Conservation (phyloP, 371 early-diverging fungal genomes). For the Rhizopus microsporus region DNA sequence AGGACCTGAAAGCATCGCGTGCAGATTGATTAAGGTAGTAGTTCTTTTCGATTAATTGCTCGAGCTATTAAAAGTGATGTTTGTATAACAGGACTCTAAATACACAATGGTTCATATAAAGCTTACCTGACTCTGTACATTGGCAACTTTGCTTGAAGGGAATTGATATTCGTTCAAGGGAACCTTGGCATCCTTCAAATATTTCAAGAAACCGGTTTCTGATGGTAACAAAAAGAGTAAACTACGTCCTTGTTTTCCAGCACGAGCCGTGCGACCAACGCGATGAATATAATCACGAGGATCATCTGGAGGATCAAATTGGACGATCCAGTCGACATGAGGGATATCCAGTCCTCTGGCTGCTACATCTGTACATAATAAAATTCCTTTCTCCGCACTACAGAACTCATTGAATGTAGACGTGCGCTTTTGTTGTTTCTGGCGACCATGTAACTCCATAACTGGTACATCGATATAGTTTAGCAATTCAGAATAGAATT, state of each 20-base stretch:
- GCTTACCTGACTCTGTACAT: slow-evolving; percentile 69
- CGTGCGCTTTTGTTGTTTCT: slow-evolving; percentile 95
- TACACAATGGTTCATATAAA: slow-evolving; percentile 9
- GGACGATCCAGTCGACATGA: slow-evolving; percentile 97
- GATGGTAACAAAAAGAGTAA: slow-evolving; percentile 93
- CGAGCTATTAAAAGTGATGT: slow-evolving; percentile 74
- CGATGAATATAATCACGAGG: slow-evolving; percentile 98
- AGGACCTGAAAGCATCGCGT: slow-evolving; percentile 96
- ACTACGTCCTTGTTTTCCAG: slow-evolving; percentile 86
- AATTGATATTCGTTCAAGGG: slow-evolving; percentile 96
- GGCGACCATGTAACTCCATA: slow-evolving; percentile 86
- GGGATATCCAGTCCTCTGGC: slow-evolving; percentile 99
- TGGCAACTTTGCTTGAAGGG: slow-evolving; percentile 86
- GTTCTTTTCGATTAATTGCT: slow-evolving; percentile 96
- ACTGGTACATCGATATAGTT: slow-evolving; percentile 98
- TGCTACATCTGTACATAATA: slow-evolving; percentile 98
- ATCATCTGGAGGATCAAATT: slow-evolving; percentile 99
- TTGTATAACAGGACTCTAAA: slow-evolving; percentile 37
- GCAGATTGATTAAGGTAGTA: slow-evolving; percentile 98
- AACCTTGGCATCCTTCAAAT: slow-evolving; percentile 93
- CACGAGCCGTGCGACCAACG: slow-evolving; percentile 98
- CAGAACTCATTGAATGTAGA: slow-evolving; percentile 94
- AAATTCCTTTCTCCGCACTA: slow-evolving; percentile 87
- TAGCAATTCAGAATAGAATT: slow-evolving; percentile 92
- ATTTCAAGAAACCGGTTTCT: slow-evolving; percentile 84